Conservation (phyloP, 176 grass and related monocot genomes). For the Leersia perrieri region DNA sequence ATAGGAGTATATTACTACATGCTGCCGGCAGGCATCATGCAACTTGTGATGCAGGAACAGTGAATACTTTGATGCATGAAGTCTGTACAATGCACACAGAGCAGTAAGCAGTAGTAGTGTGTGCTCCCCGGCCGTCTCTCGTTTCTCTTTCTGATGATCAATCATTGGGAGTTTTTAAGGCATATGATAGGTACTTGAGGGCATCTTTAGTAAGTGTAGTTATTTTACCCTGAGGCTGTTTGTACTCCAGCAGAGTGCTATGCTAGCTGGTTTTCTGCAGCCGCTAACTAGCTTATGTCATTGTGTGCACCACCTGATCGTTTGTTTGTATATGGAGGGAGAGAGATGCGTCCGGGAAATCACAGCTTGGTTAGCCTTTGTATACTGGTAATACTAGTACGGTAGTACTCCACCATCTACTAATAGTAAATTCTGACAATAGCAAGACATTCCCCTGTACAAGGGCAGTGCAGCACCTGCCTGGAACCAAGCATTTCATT, state of each 20-base stretch:
- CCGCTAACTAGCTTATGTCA: neutral
- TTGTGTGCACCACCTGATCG: neutral
- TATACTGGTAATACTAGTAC: no score
- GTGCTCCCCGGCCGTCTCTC: neutral
- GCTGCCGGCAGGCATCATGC: slow-evolving; percentile 17
- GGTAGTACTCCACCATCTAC: no score
- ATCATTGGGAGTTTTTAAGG: slow-evolving; percentile 64
- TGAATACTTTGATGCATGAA: slow-evolving; percentile 14
- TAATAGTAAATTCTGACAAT: no score
- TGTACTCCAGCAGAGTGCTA: neutral
- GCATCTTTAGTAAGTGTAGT: neutral
- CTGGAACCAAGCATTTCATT: slow-evolving; percentile 33
- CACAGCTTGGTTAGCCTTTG: neutral
- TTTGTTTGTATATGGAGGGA: neutral
- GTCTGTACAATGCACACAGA: slow-evolving; percentile 30
- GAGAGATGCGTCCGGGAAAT: neutral
- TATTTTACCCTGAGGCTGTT: slow-evolving; percentile 24
- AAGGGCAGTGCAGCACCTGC: slow-evolving; percentile 19
- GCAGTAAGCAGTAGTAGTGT: no score
- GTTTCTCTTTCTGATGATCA: slow-evolving; percentile 39
- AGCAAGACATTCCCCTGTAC: slow-evolving; percentile 38
- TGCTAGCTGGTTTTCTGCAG: slow-evolving; percentile 6
- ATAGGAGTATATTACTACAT: slow-evolving; percentile 20
- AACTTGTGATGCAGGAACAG: slow-evolving; percentile 35
- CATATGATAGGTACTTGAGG: slow-evolving; percentile 40